Percentiles rank a stretch among this genome's conserved stretches.
phyloP scores from a whole-genome alignment of 2,329 filamentous ascomycete genomes.

The Xylariales sp. region DNA sequence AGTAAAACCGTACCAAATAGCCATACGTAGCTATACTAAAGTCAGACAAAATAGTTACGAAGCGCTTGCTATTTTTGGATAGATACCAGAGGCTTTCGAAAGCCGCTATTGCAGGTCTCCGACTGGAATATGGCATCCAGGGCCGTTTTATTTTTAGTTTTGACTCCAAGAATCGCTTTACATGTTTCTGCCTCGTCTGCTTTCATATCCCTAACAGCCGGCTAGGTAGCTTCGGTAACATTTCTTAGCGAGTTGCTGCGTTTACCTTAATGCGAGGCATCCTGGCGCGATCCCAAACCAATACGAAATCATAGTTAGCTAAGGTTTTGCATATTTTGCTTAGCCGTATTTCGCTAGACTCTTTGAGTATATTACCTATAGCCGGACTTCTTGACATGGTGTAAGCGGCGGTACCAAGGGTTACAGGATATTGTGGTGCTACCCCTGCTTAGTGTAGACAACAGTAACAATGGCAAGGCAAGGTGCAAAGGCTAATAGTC shows the following conservation, averaged over 20 bases:
- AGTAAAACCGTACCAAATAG: conserved; percentile 16
- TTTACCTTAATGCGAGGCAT: neutral
- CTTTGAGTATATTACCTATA: neutral
- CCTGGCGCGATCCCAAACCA: neutral
- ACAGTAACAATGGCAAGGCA: neutral
- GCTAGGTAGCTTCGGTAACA: too few species aligned
- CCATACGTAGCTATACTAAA: conserved; percentile 13
- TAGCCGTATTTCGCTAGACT: neutral
- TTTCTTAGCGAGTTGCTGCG: neutral
- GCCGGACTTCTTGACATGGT: conserved; percentile 4
- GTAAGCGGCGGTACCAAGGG: neutral
- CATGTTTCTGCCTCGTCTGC: neutral
- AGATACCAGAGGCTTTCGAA: conserved; percentile 8
- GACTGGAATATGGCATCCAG: conserved; percentile 17
- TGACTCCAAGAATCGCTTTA: neutral
- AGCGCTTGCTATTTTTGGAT: conserved; percentile 6
- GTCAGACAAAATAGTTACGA: conserved; percentile 6
- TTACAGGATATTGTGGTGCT: conserved; percentile 6
- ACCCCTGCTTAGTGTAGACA: neutral
- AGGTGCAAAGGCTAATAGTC: neutral
- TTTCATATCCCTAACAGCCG: neutral
- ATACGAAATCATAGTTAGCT: conserved; percentile 4
- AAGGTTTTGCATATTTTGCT: neutral
- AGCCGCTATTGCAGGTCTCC: conserved; percentile 7
- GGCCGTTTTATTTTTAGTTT: neutral